Base-by-base conservation (phyloP, 1,139 yeast species). In the Debaryomyces psychrophilus region DNA sequence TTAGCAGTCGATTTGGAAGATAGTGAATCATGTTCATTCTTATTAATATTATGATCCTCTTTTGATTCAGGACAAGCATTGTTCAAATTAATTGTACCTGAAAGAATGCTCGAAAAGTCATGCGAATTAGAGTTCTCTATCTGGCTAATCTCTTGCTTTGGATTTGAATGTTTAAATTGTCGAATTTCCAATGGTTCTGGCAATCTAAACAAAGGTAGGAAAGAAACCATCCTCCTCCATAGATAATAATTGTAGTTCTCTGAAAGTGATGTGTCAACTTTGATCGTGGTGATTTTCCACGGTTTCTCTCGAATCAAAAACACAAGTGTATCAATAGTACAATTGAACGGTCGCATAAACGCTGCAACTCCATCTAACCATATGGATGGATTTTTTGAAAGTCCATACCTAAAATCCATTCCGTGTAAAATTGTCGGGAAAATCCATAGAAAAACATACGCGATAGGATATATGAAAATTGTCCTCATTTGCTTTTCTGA, bases 391-490 rank as follows among this genome's bases (percentile, higher is more conserved):
- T 77, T 75, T 50, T 69, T 74, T 2, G 52, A 51, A 41, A 69
- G 57, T 51, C 82, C 86, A 55, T 79, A 71, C 44, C 69, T 67
- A 51, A 73, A 60, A 60, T 83, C 87, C 8, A 87, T 73, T 42
- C 82, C 73, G 58, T 87, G 87, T 35, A 82, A 76, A 9, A 85
- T 77, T 50, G 88, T 79, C 0, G 97, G 96, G 52, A 87, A 83
- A n/a, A 85, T 62, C 96, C 96, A 90, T 41, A 89, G 67, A 31
- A 87, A 71, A 45, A 87, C 73, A 62, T 89, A 90, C 1, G 96
- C 86, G 29, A 85, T 69, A 1, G 97, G 97, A 61, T 90, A 90
- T 36, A 90, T 76, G 63, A 90, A 89, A 42, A 90, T 85, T n/a
- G 87, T 76, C 54, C 83, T 83, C 77, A 88, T 83, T 64, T 90